Percentiles rank a stretch among this genome's conserved stretches.
These are phyloP conservation scores for Vitis hybrid DNA, from an alignment of 177 flowering plant genomes.

Conservation along the genomic window DNA sequence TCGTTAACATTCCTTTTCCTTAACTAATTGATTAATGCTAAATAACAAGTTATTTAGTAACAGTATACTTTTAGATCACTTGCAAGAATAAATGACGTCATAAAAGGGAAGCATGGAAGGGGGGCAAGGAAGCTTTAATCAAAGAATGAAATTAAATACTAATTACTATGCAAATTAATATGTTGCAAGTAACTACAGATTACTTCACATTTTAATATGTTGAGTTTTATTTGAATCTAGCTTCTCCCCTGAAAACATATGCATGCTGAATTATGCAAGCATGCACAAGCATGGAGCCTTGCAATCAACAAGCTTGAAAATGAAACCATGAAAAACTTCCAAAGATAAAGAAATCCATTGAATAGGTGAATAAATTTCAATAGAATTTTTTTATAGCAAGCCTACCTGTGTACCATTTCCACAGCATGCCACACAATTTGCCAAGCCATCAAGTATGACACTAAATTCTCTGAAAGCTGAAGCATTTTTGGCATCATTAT, in stretches of 20 bases:
- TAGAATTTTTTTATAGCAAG: neutral
- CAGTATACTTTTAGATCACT: too few relatives aligned
- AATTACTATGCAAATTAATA: too few relatives aligned
- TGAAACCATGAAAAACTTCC: neutral
- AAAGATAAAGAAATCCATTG: neutral
- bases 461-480: conserved; percentile 27
- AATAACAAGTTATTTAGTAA: too few relatives aligned
- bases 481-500: conserved; percentile 17
- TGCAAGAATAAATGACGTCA: too few relatives aligned
- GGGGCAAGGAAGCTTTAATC: too few relatives aligned
- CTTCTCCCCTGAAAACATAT: neutral
- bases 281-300: neutral
- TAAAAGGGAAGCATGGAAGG: too few relatives aligned
- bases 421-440: conserved; percentile 56
- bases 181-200: too few relatives aligned
- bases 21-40: too few relatives aligned
- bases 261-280: neutral
- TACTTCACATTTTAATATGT: too few relatives aligned
- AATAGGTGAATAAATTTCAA: neutral
- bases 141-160: too few relatives aligned
- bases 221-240: neutral
- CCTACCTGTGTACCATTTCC: conserved; percentile 57
- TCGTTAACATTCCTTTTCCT: too few relatives aligned
- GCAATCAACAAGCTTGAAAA: neutral
- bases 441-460: conserved; percentile 65